phyloP scores from a whole-genome alignment of 2,329 filamentous ascomycete species.

The Corniculantispora saksenae region DNA sequence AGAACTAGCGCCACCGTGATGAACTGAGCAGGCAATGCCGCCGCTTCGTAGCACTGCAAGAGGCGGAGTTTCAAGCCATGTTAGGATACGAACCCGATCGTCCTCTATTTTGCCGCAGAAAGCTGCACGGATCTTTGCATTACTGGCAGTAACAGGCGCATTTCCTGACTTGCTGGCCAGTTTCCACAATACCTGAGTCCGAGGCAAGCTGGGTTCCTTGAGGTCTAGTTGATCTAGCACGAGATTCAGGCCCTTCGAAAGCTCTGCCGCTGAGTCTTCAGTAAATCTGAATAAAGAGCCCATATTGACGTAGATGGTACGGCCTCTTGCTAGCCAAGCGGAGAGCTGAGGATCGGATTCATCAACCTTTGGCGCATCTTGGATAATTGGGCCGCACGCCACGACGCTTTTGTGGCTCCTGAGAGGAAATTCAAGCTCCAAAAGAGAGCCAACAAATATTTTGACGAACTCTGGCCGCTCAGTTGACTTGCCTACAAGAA shows the following conservation, averaged over 20 bases:
- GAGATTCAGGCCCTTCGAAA: conserved; percentile 38
- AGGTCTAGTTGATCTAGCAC: conserved; percentile 33
- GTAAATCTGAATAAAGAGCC: conserved; percentile 41
- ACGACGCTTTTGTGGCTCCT: conserved; percentile 41
- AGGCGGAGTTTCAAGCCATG: conserved; percentile 44
- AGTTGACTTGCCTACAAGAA: conserved; percentile 26
- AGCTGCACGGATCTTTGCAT: conserved; percentile 23
- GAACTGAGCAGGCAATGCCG: conserved; percentile 41
- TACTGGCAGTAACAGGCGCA: conserved; percentile 18
- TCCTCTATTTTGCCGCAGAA: conserved; percentile 29
- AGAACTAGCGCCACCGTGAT: conserved; percentile 50
- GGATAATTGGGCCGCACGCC: conserved; percentile 49
- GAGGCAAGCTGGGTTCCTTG: background rate
- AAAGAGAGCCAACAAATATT: conserved; percentile 30
- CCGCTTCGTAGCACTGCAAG: conserved; percentile 38
- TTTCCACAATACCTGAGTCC: conserved; percentile 38
- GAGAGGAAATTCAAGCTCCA: conserved; percentile 43
- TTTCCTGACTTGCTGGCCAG: conserved; percentile 25
- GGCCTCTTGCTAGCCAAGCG: conserved; percentile 42
- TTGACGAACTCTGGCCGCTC: conserved; percentile 22
- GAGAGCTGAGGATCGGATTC: conserved; percentile 42
- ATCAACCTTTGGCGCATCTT: conserved; percentile 33
- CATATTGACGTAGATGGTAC: conserved; percentile 51
- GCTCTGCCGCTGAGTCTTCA: conserved; percentile 37
- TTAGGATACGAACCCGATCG: conserved; percentile 37